Percentiles rank a stretch among this genome's conserved stretches.
These are phyloP conservation scores for Hippophae rhamnoides DNA, from an alignment of 306 rosid species.

Conservation along the genomic window DNA sequence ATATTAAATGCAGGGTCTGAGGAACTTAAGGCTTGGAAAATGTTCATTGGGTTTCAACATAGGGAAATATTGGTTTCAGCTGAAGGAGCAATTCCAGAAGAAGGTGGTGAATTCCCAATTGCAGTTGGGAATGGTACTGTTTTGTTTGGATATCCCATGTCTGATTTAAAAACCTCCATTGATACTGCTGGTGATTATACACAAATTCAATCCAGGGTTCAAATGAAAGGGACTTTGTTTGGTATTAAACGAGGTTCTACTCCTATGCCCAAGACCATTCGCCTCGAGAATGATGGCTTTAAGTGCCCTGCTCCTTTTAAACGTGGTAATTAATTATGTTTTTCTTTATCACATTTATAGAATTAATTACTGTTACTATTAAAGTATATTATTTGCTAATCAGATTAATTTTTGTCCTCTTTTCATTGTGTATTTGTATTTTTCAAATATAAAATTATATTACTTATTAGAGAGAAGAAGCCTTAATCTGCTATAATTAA, in stretches of 20 bases:
- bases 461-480: too few relatives aligned
- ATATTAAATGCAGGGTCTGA: conserved; percentile 50
- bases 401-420: too few relatives aligned
- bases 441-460: too few relatives aligned
- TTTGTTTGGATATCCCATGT: conserved; percentile 29
- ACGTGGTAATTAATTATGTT: conserved; percentile 27
- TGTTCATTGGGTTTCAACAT: conserved; percentile 71
- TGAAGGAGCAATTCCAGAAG: conserved; percentile 36
- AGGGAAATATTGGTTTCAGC: conserved; percentile 57
- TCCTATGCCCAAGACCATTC: conserved; percentile 76
- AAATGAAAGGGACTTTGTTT: conserved; percentile 47
- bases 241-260: conserved; percentile 29
- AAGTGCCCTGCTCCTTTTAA: conserved; percentile 50
- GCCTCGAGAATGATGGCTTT: conserved; percentile 59
- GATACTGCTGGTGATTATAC: conserved; percentile 50
- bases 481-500: too few relatives aligned
- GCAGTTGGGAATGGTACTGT: conserved; percentile 62
- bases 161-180: conserved; percentile 62
- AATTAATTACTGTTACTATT: too few relatives aligned
- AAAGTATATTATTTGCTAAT: too few relatives aligned
- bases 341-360: too few relatives aligned
- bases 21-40: conserved; percentile 56
- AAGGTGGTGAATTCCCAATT: conserved; percentile 54
- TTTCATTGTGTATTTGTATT: too few relatives aligned
- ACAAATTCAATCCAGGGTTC: conserved; percentile 43